Evolutionary conservation across 257 asterid species (phyloP), one percentile per base, ranked within the genome.

Genomic region (Solanum corneliomulleri): DNA sequence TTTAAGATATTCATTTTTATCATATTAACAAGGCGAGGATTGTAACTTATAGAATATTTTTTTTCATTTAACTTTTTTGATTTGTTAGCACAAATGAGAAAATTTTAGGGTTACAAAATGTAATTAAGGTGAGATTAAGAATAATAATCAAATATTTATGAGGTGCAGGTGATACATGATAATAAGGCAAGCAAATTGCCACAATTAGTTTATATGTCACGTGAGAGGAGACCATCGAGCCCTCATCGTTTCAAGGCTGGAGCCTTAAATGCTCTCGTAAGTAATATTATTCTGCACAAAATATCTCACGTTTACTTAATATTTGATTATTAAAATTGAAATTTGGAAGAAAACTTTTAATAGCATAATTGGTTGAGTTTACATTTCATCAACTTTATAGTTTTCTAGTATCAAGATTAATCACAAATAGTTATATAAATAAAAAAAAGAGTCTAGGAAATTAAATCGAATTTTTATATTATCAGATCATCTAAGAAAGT

Each of bases 231-330:
- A 78, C 92, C 94, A 49, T 91, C 92, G 39, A 62, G 74, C 86
- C 93, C 96, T 88, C 96, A 93, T 87, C 95, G 93, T 86, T 91
- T 91, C 91, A 93, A 93, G 89, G 96, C 96, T 3, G 95, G 96
- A 56, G 95, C 96, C 86, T 94, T 93, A 66, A 93, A 92, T 60
- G 89, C 95, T 58, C 93, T 92, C 3, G 96, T 92, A 86, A 9
- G 93, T 74, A 7, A 4, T 31, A 76, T 7, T 11, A 1, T 76
- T 41, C 44, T 68, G 37, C 37, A 66, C 4, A 27, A 0, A 66
- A 0, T 13, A 68, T 27, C 0, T 7, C 18, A 3, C 2, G 11
- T 27, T 68, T 0, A 13, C 14, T 0, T 4, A 62, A 10, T 5
- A 62, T n/a, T 5, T 1, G 9, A 5, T 5, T 9, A 52, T 52